Base-by-base conservation (phyloP, 768 basidiomycete genomes). In the Tulasnella sp. region DNA sequence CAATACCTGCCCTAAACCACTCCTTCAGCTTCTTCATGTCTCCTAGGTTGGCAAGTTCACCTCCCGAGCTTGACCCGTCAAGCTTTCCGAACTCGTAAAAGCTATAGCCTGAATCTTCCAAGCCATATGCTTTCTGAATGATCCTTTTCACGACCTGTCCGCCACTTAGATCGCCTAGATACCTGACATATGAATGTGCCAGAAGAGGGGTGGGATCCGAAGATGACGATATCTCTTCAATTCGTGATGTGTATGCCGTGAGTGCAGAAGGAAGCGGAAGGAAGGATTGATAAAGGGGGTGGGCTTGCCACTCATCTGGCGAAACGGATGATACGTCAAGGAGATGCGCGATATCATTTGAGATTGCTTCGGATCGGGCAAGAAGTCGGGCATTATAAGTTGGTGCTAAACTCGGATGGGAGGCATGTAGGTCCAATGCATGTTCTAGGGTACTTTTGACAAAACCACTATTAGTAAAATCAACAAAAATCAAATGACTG, bases 131-230 rank as follows among this genome's bases (percentile, higher is more conserved):
- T 62, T 81, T 81, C 13, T 71, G 70, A n/a, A 86, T 62, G 29
- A 69, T 70, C 35, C 74, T 69, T 20, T 77, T 70, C 59, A 87
- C 77, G 53, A 72, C 68, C 66, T 87, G 85, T 1, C 86, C 85
- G 4, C 85, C 84, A 37, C 78, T 81, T 28, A 87, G 68, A 62
- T 88, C 84, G 42, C 83, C 85, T 28, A 87, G 72, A 64, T 87
- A 87, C 29, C 83, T 74, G n/a, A 85, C 81, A 60, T 87, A 87
- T 1, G 84, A 71, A 63, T 88, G 86, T 0, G 84, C 79, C 5
- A 88, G 71, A 6, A 89, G 72, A 5, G 69, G 64, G 0, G 73
- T 65, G 9, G 70, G 76, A 59, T 72, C 73, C 6, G 58, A 53
- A 24, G 69, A 66, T 45, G 67, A 65, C 8, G 71, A 61, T 35